Conservation (phyloP, 1,284 basidiomycete genomes). For the Ganoderma meredithae region DNA sequence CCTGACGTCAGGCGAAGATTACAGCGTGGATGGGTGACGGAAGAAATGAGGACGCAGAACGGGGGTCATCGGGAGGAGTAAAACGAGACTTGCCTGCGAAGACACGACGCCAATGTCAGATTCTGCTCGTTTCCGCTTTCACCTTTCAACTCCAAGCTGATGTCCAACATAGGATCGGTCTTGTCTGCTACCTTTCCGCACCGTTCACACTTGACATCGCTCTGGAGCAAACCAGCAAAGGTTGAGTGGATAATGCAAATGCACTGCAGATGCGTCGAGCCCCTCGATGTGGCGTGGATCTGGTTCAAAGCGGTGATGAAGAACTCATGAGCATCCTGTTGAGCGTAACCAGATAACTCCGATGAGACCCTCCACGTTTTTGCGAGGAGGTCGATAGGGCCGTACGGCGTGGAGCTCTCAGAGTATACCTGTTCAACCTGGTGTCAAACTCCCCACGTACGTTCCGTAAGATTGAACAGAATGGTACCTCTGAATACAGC, state of each 20-base stretch:
- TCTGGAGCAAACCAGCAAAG: conserved; percentile 89
- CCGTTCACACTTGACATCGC: conserved; percentile 87
- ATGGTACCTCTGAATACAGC: conserved; percentile 81
- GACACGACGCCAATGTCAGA: conserved; percentile 72
- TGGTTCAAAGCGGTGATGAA: conserved; percentile 85
- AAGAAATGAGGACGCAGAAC: background rate
- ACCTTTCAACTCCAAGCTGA: conserved; percentile 85
- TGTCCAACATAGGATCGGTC: conserved; percentile 90
- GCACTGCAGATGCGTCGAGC: conserved; percentile 77
- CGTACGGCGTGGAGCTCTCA: conserved; percentile 74
- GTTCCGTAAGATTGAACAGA: conserved; percentile 11
- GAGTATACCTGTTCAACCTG: conserved; percentile 68
- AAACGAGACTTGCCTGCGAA: conserved; percentile 60
- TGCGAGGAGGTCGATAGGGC: conserved; percentile 85
- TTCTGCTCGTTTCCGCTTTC: conserved; percentile 56
- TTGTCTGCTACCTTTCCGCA: conserved; percentile 82
- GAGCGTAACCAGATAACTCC: conserved; percentile 89
- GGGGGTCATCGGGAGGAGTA: conserved; percentile 4
- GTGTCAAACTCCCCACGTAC: conserved; percentile 11
- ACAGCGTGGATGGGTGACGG: conserved; percentile 13
- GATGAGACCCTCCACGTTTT: conserved; percentile 88
- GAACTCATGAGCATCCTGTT: conserved; percentile 95
- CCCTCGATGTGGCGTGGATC: conserved; percentile 83
- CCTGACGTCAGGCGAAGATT: conserved; percentile 46
- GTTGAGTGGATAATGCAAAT: conserved; percentile 94